Conservation (phyloP, 169 alveolate genomes). For the Babesia divergens region DNA sequence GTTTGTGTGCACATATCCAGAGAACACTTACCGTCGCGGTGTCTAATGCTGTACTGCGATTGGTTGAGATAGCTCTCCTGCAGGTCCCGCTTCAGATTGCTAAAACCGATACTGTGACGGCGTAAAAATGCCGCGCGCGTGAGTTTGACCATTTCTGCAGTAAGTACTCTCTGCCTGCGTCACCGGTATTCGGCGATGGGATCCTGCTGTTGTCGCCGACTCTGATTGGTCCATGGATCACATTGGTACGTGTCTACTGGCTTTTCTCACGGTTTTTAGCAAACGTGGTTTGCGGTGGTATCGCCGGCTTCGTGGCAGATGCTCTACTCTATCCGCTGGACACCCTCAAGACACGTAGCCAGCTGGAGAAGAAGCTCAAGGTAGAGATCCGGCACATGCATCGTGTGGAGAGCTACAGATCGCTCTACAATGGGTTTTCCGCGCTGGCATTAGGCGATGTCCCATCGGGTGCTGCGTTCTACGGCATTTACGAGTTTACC, state of each 20-base stretch:
- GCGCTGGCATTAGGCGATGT: constrained; percentile 69
- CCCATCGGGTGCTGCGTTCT: constrained; percentile 77
- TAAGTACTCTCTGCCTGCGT: neutral
- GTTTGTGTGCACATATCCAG: neutral
- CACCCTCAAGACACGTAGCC: constrained; percentile 73
- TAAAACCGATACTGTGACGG: constrained; percentile 3
- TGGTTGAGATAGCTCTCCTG: constrained; percentile 1
- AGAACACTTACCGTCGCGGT: constrained; percentile 33
- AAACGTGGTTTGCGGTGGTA: constrained; percentile 76
- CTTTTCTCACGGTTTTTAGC: constrained; percentile 14
- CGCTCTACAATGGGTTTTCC: constrained; percentile 68
- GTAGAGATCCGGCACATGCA: constrained; percentile 30
- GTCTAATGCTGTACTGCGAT: constrained; percentile 8
- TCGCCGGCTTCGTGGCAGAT: constrained; percentile 77
- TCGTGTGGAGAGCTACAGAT: constrained; percentile 11
- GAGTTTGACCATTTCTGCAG: constrained; percentile 15
- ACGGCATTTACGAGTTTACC: constrained; percentile 74
- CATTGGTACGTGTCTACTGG: constrained; percentile 37
- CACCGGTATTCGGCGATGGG: neutral
- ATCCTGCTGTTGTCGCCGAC: neutral
- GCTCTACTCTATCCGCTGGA: constrained; percentile 75
- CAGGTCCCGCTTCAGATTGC: constrained; percentile 1
- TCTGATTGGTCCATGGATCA: constrained; percentile 48
- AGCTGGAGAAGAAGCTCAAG: constrained; percentile 49
- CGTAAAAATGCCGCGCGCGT: constrained; percentile 6